Percentiles rank a stretch among this genome's conserved stretches.
Evolutionary conservation across 148 eudicot genomes (phyloP).

Genomic region (Rhododendron ovatum): DNA sequence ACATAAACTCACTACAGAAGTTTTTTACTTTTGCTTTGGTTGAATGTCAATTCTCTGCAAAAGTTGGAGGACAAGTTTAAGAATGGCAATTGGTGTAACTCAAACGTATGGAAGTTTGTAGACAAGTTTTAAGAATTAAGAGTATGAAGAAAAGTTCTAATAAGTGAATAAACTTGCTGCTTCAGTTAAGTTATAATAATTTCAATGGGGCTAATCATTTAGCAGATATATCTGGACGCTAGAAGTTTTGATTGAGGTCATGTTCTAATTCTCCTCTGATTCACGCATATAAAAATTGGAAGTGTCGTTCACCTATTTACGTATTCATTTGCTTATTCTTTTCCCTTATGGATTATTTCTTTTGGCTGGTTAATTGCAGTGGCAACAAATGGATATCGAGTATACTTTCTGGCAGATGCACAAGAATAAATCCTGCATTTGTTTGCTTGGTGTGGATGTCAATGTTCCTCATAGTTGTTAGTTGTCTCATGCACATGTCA

Average conservation of each 20-base stretch:
- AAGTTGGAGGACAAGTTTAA: neutral
- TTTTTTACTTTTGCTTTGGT: neutral
- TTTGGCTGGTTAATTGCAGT: slow-evolving; percentile 48
- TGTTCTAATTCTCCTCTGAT: neutral
- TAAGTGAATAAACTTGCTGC: neutral
- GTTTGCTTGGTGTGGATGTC: too few species aligned
- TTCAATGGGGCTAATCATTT: neutral
- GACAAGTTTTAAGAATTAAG: neutral
- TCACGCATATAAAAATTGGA: neutral
- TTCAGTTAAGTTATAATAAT: neutral
- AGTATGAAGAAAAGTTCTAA: neutral
- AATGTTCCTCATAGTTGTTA: too few species aligned
- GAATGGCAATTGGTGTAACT: neutral
- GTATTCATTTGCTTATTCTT: neutral
- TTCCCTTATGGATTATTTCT: neutral
- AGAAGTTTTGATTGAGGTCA: neutral
- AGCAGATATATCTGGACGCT: neutral
- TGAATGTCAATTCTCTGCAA: neutral
- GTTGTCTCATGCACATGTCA: too few species aligned
- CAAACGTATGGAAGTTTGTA: neutral
- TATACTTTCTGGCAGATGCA: slow-evolving; percentile 98
- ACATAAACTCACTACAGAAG: neutral
- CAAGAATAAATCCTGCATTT: too few species aligned
- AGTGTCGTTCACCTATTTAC: neutral
- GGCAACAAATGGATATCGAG: slow-evolving; percentile 99